Conservation (phyloP, 2,329 filamentous ascomycete species). For the Exophiala bonariae region DNA sequence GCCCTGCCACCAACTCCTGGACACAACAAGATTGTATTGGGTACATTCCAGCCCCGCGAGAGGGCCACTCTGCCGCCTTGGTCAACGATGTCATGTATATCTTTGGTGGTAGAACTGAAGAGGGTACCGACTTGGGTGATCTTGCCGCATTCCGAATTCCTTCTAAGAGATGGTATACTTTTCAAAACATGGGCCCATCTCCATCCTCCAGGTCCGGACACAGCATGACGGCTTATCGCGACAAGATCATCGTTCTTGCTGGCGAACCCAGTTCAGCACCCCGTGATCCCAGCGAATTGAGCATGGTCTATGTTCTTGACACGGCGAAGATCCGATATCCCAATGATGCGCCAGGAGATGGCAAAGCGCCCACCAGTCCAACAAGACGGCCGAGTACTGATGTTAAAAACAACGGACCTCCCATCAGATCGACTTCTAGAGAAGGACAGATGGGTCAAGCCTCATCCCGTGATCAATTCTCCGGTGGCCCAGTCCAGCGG, state of each 20-base stretch:
- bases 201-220: constrained; percentile 92
- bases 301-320: constrained; percentile 86
- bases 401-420: constrained; percentile 43
- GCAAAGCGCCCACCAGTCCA: constrained; percentile 39
- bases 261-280: constrained; percentile 91
- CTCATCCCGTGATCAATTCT: constrained; percentile 29
- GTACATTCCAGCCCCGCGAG: constrained; percentile 89
- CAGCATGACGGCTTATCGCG: constrained; percentile 94
- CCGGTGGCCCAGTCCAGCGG: constrained; percentile 27
- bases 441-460: constrained; percentile 41
- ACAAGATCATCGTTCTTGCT: constrained; percentile 86
- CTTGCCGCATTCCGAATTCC: constrained; percentile 81
- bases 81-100: constrained; percentile 99
- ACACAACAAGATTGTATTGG: constrained; percentile 91
- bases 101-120: constrained; percentile 92
- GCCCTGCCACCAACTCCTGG: constrained; percentile 81
- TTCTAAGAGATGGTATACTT: constrained; percentile 94
- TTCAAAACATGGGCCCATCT: constrained; percentile 98
- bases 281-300: constrained; percentile 78
- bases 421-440: constrained; percentile 41
- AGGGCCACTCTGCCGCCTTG: constrained; percentile 89
- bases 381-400: constrained; percentile 45
- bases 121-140: constrained; percentile 88
- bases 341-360: constrained; percentile 60
- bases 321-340: constrained; percentile 97